Percentiles rank a stretch among this genome's conserved stretches.
Conservation (phyloP, 179 eudicot species). For the Nepenthes alata region DNA sequence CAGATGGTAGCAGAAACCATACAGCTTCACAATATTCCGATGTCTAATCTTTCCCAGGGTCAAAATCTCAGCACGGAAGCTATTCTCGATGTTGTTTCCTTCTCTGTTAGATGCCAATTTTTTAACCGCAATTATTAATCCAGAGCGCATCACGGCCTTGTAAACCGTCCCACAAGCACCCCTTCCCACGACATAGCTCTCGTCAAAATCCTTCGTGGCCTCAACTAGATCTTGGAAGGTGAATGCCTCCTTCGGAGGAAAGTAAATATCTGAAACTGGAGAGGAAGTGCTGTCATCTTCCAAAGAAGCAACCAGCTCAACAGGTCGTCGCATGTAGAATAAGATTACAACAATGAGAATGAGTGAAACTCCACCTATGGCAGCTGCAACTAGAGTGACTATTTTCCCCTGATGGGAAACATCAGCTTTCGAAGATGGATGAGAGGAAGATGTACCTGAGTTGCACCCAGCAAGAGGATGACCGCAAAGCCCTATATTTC, state of each 20-base stretch:
- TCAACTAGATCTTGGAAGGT: constrained; percentile 68
- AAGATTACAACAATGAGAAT: constrained; percentile 50
- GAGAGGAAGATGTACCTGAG: constrained; percentile 8
- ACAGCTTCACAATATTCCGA: constrained; percentile 79
- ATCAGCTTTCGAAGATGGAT: constrained; percentile 13
- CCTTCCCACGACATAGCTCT: constrained; percentile 50
- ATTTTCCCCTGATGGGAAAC: constrained; percentile 40
- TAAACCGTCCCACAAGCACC: constrained; percentile 89
- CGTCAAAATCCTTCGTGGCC: constrained; percentile 67
- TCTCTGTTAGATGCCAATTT: constrained; percentile 72
- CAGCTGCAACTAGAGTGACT: constrained; percentile 41
- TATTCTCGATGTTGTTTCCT: constrained; percentile 63
- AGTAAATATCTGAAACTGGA: constrained; percentile 62
- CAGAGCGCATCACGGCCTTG: constrained; percentile 68
- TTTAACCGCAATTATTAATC: constrained; percentile 68
- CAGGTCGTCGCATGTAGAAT: constrained; percentile 52
- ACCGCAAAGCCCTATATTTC: constrained; percentile 75
- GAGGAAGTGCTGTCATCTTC: constrained; percentile 39
- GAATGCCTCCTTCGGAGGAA: constrained; percentile 84
- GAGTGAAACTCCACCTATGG: constrained; percentile 70
- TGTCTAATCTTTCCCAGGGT: constrained; percentile 85
- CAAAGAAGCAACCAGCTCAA: constrained; percentile 29
- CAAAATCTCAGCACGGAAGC: constrained; percentile 76
- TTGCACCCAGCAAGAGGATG: constrained; percentile 48
- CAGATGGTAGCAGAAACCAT: constrained; percentile 71